Evolutionary conservation across 1,139 yeast genomes (phyloP).

Genomic region (Schwanniomyces etchellsii): DNA sequence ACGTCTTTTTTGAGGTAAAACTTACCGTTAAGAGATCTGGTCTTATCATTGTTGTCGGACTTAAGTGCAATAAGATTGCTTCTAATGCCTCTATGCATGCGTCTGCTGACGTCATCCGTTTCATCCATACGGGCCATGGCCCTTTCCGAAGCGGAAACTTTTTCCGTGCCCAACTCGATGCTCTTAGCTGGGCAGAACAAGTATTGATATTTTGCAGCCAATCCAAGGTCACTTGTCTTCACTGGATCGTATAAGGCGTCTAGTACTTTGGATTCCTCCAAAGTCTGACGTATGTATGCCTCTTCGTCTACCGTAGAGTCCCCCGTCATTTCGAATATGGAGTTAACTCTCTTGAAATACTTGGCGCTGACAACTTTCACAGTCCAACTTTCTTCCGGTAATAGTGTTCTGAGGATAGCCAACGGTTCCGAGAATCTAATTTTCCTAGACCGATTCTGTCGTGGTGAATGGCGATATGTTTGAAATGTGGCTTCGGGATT

Average conservation of each 20-base stretch:
- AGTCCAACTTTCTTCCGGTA: slow-evolving; percentile 57
- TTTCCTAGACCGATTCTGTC: slow-evolving; percentile 8
- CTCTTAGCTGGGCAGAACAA: slow-evolving; percentile 23
- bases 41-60: slow-evolving; percentile 2
- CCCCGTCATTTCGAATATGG: slow-evolving; percentile 45
- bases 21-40: slow-evolving; percentile 10
- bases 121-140: slow-evolving; percentile 19
- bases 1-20: slow-evolving; percentile 6
- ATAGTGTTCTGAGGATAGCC: slow-evolving; percentile 22
- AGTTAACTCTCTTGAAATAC: slow-evolving; percentile 45
- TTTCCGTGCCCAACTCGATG: slow-evolving; percentile 5
- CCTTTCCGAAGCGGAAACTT: slow-evolving; percentile 3
- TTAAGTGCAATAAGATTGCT: too few species aligned
- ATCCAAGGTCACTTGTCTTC: slow-evolving; percentile 39
- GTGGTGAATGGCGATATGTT: neutral
- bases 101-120: slow-evolving; percentile 32
- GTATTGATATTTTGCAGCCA: slow-evolving; percentile 39
- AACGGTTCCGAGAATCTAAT: slow-evolving; percentile 19
- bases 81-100: slow-evolving; percentile 22
- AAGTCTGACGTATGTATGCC: slow-evolving; percentile 18
- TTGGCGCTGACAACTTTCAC: slow-evolving; percentile 30
- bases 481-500: neutral
- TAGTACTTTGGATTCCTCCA: slow-evolving; percentile 31
- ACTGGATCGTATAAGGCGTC: slow-evolving; percentile 32
- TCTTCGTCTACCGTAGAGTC: slow-evolving; percentile 31